Evolutionary conservation across 306 rosid genomes (phyloP), one percentile per base, ranked within the genome.

Genomic region (Oxytropis ochrocephala): DNA sequence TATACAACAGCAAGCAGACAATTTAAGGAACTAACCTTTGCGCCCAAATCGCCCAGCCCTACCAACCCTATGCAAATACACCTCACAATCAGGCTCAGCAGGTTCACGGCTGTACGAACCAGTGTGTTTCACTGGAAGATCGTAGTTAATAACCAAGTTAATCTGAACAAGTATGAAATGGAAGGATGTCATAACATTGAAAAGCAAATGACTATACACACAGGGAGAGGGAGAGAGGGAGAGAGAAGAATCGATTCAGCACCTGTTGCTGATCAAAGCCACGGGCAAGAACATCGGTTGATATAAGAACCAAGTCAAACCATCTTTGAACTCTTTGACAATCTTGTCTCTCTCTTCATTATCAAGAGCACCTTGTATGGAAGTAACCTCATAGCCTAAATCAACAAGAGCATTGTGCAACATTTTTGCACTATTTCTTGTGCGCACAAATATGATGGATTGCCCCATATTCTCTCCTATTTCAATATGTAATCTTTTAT

Each of bases 191-290:
- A 67, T 14, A 70, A 43, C 38, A 53, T 41, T 49, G 48, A 44
- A 24, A 18, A 38, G 29, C 5, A 46, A 36, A 16, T 10, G 24
- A 63, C 24, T 32, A 16, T 51, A 61, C 44, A 43, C 8, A 33
- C 5, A 21, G 0, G 42, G 4, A 32, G 33, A 21, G 1, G 29
- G 33, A 64, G 43, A 36, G 38, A 8, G 32, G 54, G 32, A 41
- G 44, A 29, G 52, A 55, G 32, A 12, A n/a, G 2, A 30, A 66
- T 7, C 32, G 29, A 50, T 29, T 46, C 30, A 33, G 76, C 66
- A 91, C 98, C 88, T 92, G 96, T 49, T 89, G 96, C 70, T 87
- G 96, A 76, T 92, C 96, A 61, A 92, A 92, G 62, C 96, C 96
- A 39, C 96, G 83, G 16, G 98, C 90, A 33, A 92, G 89, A 44